These are phyloP conservation scores for Suillus subluteus DNA, from an alignment of 768 basidiomycete genomes.

Conservation along the genomic window DNA sequence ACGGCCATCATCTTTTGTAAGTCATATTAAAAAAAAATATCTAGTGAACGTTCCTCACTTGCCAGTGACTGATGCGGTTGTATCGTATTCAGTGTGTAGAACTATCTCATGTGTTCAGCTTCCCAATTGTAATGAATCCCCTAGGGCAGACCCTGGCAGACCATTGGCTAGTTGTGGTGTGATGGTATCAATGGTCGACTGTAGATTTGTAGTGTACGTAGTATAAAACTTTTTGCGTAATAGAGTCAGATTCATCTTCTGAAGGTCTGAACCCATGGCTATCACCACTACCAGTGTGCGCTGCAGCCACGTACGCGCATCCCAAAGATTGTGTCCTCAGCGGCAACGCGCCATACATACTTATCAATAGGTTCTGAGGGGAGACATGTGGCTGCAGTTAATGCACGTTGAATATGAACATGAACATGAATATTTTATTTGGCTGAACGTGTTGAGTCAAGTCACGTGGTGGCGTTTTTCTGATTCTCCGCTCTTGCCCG, in stretches of 20 bases:
- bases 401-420: not conserved
- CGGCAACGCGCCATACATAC: not conserved
- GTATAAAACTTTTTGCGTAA: too few species aligned
- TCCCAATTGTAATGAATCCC: not conserved
- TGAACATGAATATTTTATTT: too few species aligned
- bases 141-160: too few species aligned
- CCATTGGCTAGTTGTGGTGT: not conserved
- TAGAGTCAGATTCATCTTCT: not conserved
- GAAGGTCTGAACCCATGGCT: not conserved
- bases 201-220: not conserved
- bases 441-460: not conserved
- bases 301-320: not conserved
- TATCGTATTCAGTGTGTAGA: not conserved
- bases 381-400: not conserved
- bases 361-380: not conserved
- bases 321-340: not conserved
- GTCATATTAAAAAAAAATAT: not conserved
- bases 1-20: not conserved
- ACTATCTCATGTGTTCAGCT: not conserved
- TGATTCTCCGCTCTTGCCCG: constrained; percentile 15
- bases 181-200: not conserved
- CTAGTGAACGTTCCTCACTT: not conserved
- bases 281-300: not conserved
- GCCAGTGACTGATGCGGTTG: not conserved
- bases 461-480: constrained; percentile 22